Evolutionary conservation across 805 yeast species (phyloP).

Genomic region (Yarrowia hollandica): DNA sequence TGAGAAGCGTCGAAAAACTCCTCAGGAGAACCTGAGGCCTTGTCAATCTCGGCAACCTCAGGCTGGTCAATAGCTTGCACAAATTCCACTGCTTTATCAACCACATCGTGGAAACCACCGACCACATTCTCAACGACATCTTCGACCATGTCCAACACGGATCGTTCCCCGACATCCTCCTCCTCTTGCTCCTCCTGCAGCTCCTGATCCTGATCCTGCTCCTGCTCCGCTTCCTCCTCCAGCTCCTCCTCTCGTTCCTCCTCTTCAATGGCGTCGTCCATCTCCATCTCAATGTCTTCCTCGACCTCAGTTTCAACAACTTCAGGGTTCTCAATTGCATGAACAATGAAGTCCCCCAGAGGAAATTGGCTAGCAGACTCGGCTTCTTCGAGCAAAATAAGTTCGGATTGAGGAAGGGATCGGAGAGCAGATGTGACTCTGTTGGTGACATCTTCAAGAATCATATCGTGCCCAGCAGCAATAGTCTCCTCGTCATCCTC

Average conservation of each 20-base stretch:
- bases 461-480: slow-evolving; percentile 1
- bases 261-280: background rate
- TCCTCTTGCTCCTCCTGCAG: background rate
- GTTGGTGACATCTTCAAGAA: slow-evolving; percentile 1
- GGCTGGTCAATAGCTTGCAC: background rate
- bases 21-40: background rate
- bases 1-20: background rate
- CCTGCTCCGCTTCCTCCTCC: background rate
- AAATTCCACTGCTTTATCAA: background rate
- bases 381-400: slow-evolving; percentile 9
- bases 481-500: background rate
- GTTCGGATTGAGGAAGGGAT: background rate
- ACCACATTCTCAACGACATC: background rate
- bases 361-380: background rate
- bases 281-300: background rate
- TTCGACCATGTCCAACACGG: no score
- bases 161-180: background rate
- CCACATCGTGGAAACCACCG: background rate
- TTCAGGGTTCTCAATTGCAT: background rate
- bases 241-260: background rate
- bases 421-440: background rate
- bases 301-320: background rate
- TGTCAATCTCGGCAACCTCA: no score
- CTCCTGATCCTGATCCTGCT: no score
- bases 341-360: background rate